Base-by-base conservation (phyloP, 2,329 filamentous ascomycete species). In the Aureobasidium mangrovei region DNA sequence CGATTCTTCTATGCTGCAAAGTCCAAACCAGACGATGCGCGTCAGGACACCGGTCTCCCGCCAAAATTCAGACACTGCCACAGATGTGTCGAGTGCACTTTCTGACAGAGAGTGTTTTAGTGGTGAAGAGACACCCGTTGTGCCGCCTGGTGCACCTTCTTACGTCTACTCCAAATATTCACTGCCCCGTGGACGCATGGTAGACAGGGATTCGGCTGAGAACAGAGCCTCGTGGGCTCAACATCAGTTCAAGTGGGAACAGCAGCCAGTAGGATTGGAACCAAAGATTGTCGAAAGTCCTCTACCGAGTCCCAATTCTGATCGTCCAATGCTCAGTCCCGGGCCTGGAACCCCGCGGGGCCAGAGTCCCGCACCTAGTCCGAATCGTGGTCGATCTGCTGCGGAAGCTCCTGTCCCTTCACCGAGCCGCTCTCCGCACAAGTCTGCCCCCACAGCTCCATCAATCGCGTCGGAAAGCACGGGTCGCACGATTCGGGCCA, bases 141-240 rank as follows among this genome's bases (percentile, higher is more conserved):
- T 45, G 75, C 76, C 7, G 75, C 82, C 35, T 5, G 57, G 64
- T 1, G 80, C 82, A 2, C 78, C 85, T 0, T 88, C 90, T 0
- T 95, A 95, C 66, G 86, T 88, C 12, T 93, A 96, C 67, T 85
- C 89, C 6, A 94, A 87, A 57, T 95, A 90, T 64, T 75, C 81
- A 1, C 75, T 97, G 31, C 91, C 93, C 1, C 81, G 91, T 58
- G 91, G 91, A 10, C 88, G 93, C 66, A 78, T 79, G 33, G 70
- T 94, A 5, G 84, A 94, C 58, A 79, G 89, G 56, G 77, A 81
- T 38, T 84, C 84, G 1, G 67, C 77, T 9, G 74, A 82, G 9
- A 78, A 82, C 55, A 72, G 77, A 8, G 82, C 84, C 27, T 67
- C 66, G 1, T 70, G 67, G 67, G 64, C 65, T 4, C 60, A 65